Evolutionary conservation across 1,139 yeast species (phyloP).

Genomic region (Saccharomyces hybrid): DNA sequence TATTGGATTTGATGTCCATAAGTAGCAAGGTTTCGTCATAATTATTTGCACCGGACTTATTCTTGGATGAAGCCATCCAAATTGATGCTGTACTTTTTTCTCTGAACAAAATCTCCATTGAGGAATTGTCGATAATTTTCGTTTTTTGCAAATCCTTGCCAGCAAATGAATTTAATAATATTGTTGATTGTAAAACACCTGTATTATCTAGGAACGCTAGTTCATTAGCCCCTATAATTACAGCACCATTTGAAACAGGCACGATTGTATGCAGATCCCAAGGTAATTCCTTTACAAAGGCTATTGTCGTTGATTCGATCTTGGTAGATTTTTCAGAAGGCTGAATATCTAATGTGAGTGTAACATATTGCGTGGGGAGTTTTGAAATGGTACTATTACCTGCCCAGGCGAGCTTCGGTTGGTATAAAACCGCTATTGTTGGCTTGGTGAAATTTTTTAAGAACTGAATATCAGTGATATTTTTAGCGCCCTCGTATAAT

Average conservation of each 20-base stretch:
- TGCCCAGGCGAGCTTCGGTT: conserved; percentile 65
- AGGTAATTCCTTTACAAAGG: conserved; percentile 44
- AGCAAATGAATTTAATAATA: conserved; percentile 25
- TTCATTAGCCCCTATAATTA: conserved; percentile 74
- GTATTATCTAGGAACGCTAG: conserved; percentile 75
- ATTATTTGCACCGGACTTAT: conserved; percentile 5
- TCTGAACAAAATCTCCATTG: conserved; percentile 19
- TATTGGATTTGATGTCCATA: conserved; percentile 23
- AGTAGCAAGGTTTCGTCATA: conserved; percentile 20
- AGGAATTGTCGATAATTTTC: conserved; percentile 22
- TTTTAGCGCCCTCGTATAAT: conserved; percentile 52
- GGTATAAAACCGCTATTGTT: conserved; percentile 65
- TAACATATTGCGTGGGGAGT: conserved; percentile 21
- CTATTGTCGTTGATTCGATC: conserved; percentile 21
- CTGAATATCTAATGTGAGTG: conserved; percentile 18
- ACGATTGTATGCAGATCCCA: conserved; percentile 62
- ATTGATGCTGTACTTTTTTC: conserved; percentile 10
- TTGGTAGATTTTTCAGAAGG: conserved; percentile 9
- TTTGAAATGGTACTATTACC: conserved; percentile 40
- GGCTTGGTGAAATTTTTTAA: conserved; percentile 71
- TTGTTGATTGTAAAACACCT: conserved; percentile 40
- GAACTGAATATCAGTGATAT: conserved; percentile 61
- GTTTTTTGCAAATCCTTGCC: conserved; percentile 19
- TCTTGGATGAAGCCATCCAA: conserved; percentile 15
- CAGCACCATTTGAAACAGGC: conserved; percentile 64